phyloP scores from a whole-genome alignment of 2,329 filamentous ascomycete species.

The Gaeumannomyces sp. region DNA sequence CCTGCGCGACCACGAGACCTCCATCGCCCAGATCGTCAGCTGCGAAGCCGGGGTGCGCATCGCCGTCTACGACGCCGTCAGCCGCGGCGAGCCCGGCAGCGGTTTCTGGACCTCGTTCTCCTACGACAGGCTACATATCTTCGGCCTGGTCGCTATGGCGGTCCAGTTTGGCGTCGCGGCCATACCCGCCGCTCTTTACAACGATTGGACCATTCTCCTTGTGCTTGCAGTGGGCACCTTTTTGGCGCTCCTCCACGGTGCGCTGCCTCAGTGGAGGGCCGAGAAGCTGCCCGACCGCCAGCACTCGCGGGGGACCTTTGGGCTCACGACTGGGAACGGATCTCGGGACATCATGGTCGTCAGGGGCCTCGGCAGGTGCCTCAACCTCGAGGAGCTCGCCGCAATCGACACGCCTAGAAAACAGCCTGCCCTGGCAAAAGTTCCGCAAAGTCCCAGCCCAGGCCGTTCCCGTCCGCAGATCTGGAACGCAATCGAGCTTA shows the following conservation, averaged over 20 bases:
- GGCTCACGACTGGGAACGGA: constrained; percentile 35
- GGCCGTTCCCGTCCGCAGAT: too few relatives aligned
- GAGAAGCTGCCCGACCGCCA: constrained; percentile 37
- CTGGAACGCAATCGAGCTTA: too few relatives aligned
- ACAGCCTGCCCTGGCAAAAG: constrained; percentile 11
- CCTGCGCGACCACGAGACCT: constrained; percentile 12
- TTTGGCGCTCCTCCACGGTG: constrained; percentile 28
- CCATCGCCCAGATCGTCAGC: neutral
- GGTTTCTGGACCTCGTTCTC: neutral
- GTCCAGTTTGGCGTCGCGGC: constrained; percentile 29
- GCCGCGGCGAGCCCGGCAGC: too few relatives aligned
- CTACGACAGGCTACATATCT: constrained; percentile 14
- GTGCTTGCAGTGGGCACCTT: constrained; percentile 31
- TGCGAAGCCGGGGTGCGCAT: constrained; percentile 14
- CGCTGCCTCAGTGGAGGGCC: constrained; percentile 33
- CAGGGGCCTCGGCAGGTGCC: constrained; percentile 23
- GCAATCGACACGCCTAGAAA: constrained; percentile 9
- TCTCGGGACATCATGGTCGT: constrained; percentile 33
- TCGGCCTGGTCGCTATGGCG: constrained; percentile 20
- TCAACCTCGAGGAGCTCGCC: constrained; percentile 37
- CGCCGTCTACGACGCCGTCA: constrained; percentile 19
- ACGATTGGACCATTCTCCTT: constrained; percentile 34
- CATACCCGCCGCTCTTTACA: constrained; percentile 24
- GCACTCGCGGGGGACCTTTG: constrained; percentile 23
- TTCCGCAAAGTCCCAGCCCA: neutral